Evolutionary conservation across 202 grass and related monocot genomes (phyloP).

Genomic region (Panicum hallii): DNA sequence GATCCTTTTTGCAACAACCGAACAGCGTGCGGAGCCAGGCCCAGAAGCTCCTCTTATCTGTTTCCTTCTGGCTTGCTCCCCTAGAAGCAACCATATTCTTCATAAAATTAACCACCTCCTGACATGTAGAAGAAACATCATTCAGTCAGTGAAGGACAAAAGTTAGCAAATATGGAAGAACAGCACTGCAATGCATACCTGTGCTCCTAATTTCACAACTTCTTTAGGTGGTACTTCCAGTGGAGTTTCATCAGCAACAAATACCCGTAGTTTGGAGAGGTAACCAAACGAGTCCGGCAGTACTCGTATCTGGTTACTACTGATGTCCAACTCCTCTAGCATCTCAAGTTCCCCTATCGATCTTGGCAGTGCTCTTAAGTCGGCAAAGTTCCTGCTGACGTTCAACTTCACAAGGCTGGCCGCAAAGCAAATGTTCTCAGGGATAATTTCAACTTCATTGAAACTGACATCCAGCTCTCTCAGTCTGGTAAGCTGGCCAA

Average conservation of each 20-base stretch:
- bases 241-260: slow-evolving; percentile 95
- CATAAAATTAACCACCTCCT: slow-evolving; percentile 84
- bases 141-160: slow-evolving; percentile 16
- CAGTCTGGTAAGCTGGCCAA: slow-evolving; percentile 71
- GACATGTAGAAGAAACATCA: slow-evolving; percentile 36
- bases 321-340: slow-evolving; percentile 92
- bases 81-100: slow-evolving; percentile 67
- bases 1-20: slow-evolving; percentile 57
- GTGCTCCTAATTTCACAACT: slow-evolving; percentile 82
- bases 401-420: slow-evolving; percentile 85
- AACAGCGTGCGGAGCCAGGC: slow-evolving; percentile 73
- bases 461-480: slow-evolving; percentile 96
- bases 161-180: slow-evolving; percentile 13
- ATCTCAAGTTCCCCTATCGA: slow-evolving; percentile 97
- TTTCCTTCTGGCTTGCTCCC: slow-evolving; percentile 51
- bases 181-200: slow-evolving; percentile 54
- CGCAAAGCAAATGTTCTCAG: slow-evolving; percentile 87
- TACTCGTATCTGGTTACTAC: slow-evolving; percentile 90
- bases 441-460: slow-evolving; percentile 85
- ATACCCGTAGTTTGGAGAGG: slow-evolving; percentile 62
- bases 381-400: slow-evolving; percentile 85
- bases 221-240: slow-evolving; percentile 87
- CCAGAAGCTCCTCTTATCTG: slow-evolving; percentile 58
- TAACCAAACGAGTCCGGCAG: slow-evolving; percentile 79
- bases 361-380: slow-evolving; percentile 74